These are phyloP conservation scores for Dalechampia spathulata DNA, from an alignment of 441 rosid genomes.

Conservation along the genomic window DNA sequence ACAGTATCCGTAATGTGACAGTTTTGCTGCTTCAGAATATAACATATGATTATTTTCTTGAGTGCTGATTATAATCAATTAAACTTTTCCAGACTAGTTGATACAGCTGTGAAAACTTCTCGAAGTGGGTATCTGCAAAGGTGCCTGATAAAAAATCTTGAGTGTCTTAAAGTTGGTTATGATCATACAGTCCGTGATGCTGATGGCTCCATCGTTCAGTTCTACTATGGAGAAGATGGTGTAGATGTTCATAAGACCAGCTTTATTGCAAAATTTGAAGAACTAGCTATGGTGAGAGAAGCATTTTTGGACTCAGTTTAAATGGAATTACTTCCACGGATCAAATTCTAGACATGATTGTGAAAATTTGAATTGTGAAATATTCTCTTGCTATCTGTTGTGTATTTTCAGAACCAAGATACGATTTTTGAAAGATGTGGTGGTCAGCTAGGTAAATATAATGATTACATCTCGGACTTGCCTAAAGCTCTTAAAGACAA, in stretches of 20 bases:
- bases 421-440: conserved; percentile 41
- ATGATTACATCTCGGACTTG: conserved; percentile 47
- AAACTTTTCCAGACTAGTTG: conserved; percentile 68
- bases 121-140: conserved; percentile 99
- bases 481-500: conserved; percentile 62
- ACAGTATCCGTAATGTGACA: too few relatives aligned
- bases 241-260: conserved; percentile 91
- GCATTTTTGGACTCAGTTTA: conserved; percentile 10
- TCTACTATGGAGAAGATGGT: conserved; percentile 96
- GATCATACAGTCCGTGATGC: conserved; percentile 97
- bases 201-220: conserved; percentile 94
- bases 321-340: conserved; percentile 8
- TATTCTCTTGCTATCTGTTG: conserved; percentile 9
- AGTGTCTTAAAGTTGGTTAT: conserved; percentile 81
- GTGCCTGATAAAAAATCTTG: conserved; percentile 96
- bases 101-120: conserved; percentile 99
- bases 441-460: conserved; percentile 36
- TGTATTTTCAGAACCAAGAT: conserved; percentile 70
- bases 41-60: background rate
- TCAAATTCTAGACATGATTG: background rate
- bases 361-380: conserved; percentile 7
- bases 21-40: background rate
- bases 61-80: conserved; percentile 18
- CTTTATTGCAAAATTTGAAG: conserved; percentile 70
- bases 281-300: conserved; percentile 50